Base-by-base conservation (phyloP, 2,329 filamentous ascomycete genomes). In the Colletotrichum sp. region DNA sequence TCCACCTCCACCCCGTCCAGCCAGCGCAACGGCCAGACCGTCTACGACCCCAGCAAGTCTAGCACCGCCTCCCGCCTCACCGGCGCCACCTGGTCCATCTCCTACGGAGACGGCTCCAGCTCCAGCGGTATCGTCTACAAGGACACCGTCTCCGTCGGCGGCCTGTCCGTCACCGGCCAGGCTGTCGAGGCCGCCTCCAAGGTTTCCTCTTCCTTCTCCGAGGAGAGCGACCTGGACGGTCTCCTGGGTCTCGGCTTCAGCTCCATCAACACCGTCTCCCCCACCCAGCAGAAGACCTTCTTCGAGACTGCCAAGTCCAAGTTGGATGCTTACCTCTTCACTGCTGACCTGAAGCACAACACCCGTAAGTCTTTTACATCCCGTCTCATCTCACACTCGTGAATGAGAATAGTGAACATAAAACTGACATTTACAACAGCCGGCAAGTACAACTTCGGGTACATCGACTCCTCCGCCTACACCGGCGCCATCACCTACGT, bases 221-320 rank as follows among this genome's bases (percentile, higher is more conserved):
- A 67, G 3, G 80, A 84, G 52, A 75, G 71, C 32, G 49, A 71
- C 70, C 76, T 70, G 62, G 92, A 93, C 82, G 93, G 93, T 19
- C 89, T 95, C 5, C 87, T 95, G 22, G 93, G 93, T 16, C 89
- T 95, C 30, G 93, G 89, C 7, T 95, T 93, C 82, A 90, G 89
- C 79, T 79, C 69, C 57, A 80, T 83, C 64, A 84, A 84, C 80
- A 79, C 79, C 3, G 81, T 81, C 27, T 34, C 29, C n/a, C 82
- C 83, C 8, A 74, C 87, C 19, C 86, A 61, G 62, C 81, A 82
- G 71, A 76, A 75, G 61, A 84, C 83, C 52, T 84, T 81, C 52
- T 78, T 78, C 57, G 71, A 75, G 59, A 78, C 76, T 22, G 75
- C 76, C 39, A 79, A 76, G 72, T 69, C 71, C 39, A 57, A 77